phyloP scores from a whole-genome alignment of 768 basidiomycete species.

The Cystobasidium onofrii region DNA sequence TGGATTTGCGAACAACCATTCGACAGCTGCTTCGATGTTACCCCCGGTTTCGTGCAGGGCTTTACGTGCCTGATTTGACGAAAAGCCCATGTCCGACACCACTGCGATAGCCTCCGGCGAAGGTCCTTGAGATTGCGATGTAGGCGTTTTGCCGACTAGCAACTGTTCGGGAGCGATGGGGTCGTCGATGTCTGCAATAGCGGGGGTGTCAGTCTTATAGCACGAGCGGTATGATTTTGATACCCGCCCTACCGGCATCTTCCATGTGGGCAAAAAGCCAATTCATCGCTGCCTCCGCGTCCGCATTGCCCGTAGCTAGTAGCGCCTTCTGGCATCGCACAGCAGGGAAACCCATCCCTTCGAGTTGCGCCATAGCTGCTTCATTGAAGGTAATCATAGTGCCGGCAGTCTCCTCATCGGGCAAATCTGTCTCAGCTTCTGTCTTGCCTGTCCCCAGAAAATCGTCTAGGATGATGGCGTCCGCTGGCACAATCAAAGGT shows the following conservation, averaged over 20 bases:
- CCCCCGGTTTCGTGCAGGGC: conserved; percentile 77
- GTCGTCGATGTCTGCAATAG: conserved; percentile 66
- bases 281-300: conserved; percentile 78
- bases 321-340: conserved; percentile 82
- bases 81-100: conserved; percentile 90
- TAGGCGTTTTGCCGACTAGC: conserved; percentile 38
- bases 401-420: conserved; percentile 50
- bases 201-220: neutral
- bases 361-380: conserved; percentile 64
- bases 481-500: conserved; percentile 62
- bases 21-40: conserved; percentile 74
- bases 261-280: conserved; percentile 96
- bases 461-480: conserved; percentile 57
- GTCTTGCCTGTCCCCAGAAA: conserved; percentile 67
- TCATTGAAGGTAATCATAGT: conserved; percentile 56
- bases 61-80: conserved; percentile 68
- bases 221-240: conserved; percentile 35
- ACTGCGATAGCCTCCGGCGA: conserved; percentile 61
- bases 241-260: conserved; percentile 59
- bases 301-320: conserved; percentile 66
- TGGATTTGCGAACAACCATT: conserved; percentile 92
- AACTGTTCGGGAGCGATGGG: conserved; percentile 49
- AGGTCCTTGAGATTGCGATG: conserved; percentile 52
- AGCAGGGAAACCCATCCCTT: conserved; percentile 82
- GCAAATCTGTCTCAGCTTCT: conserved; percentile 61